Base-by-base conservation (phyloP, 306 rosid species). In the Spatholobus suberectus region DNA sequence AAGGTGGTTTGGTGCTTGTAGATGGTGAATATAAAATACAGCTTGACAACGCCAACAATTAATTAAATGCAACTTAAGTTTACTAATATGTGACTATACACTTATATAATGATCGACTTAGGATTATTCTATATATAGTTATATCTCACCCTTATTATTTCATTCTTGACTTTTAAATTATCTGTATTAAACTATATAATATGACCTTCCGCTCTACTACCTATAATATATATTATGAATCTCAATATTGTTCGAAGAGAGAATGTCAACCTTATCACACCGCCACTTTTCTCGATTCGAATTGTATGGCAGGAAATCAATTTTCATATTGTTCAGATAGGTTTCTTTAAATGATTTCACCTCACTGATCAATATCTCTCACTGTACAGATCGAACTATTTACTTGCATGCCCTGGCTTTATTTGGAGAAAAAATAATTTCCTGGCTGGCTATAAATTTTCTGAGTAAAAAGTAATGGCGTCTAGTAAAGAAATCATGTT, bases 241-340 rank as follows among this genome's bases (percentile, higher is more conserved):
- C n/a, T 20, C 27, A 18, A 68, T 67, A 29, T 85, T 58, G 61
- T 47, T 68, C 26, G 12, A 26, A 26, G 34, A 11, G 65, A 52
- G 58, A 80, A 75, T 80, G 82, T 85, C 79, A 75, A 79, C 81
- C 70, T 37, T 26, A 71, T 61, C 32, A 20, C 65, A 49, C 61
- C 51, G 34, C 52, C 61, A 38, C 61, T 83, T 74, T 77, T 70
- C 52, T 34, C 63, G 32, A 62, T 68, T 76, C 73, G 26, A 82
- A 69, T 57, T 43, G 10, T 35, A 32, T 51, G 69, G 65, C 55
- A 55, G 32, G 40, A 43, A 58, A 77, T 47, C 7, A 24, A 35
- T 62, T 49, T 57, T n/a, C 40, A 27, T 15, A 13, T 49, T 3
- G 23, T 8, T 70, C 8, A 58, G 18, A 27, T 38, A 40, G 1